Evolutionary conservation across 352 stramenopile genomes (phyloP).

Genomic region (Bremia lactucae): DNA sequence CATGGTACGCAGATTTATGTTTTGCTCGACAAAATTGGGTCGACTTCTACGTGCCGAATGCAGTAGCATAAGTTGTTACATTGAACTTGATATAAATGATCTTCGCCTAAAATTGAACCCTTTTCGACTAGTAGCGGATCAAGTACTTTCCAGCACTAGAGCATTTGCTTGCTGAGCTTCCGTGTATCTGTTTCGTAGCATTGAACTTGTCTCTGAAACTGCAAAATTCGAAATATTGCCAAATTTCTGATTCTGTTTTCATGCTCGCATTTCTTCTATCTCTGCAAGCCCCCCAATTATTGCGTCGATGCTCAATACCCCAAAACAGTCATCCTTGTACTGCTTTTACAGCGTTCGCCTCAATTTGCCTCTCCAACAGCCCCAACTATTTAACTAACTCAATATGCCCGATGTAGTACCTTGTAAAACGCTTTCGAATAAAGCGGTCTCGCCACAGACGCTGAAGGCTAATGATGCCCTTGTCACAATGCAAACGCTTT

Average conservation of each 20-base stretch:
- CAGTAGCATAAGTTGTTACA: constrained; percentile 66
- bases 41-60: constrained; percentile 85
- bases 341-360: constrained; percentile 74
- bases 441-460: constrained; percentile 77
- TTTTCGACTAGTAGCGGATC: background rate
- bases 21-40: constrained; percentile 63
- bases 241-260: constrained; percentile 33
- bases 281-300: constrained; percentile 93
- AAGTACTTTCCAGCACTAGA: no score
- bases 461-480: constrained; percentile 82
- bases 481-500: constrained; percentile 57
- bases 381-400: constrained; percentile 87
- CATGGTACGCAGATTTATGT: constrained; percentile 79
- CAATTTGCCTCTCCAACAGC: constrained; percentile 85
- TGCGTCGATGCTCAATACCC: constrained; percentile 90
- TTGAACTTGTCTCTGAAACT: constrained; percentile 1
- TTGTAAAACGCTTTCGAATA: constrained; percentile 64
- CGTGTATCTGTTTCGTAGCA: constrained; percentile 4
- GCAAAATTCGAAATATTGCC: constrained; percentile 15
- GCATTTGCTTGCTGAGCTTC: no score
- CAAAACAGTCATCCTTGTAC: constrained; percentile 57
- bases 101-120: constrained; percentile 4
- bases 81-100: no score
- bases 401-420: constrained; percentile 78
- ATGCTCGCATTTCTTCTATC: constrained; percentile 61